These are phyloP conservation scores for Lichina pygmaea DNA, from an alignment of 495 filamentous ascomycete genomes.

Conservation along the genomic window DNA sequence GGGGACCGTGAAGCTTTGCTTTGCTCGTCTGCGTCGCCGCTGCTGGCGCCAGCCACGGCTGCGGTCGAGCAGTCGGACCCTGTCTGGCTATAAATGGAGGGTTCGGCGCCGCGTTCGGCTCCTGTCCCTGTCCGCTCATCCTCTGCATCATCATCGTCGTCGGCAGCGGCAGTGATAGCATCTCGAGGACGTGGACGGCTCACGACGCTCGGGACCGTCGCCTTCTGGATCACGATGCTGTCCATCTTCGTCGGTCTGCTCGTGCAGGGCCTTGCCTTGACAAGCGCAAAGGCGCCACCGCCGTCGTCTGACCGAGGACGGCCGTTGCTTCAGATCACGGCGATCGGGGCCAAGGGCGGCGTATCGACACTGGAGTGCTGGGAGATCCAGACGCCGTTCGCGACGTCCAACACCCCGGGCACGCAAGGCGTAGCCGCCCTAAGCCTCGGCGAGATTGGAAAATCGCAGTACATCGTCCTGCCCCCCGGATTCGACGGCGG, in stretches of 20 bases:
- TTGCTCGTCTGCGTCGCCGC: too few species aligned
- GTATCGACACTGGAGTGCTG: constrained; percentile 27
- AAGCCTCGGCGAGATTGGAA: constrained; percentile 12
- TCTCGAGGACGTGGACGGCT: too few species aligned
- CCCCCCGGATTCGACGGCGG: constrained; percentile 22
- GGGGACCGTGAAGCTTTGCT: too few species aligned
- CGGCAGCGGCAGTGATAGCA: too few species aligned
- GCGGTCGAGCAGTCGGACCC: too few species aligned
- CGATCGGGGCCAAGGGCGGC: constrained; percentile 7
- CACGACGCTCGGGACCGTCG: neutral
- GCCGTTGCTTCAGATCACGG: constrained; percentile 9
- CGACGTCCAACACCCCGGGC: constrained; percentile 14
- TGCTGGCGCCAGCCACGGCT: too few species aligned
- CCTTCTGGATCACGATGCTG: neutral
- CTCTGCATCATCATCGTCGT: too few species aligned
- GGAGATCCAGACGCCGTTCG: constrained; percentile 18
- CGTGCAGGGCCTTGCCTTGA: neutral
- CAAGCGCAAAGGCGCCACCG: neutral
- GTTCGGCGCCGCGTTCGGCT: too few species aligned
- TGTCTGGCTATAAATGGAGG: too few species aligned
- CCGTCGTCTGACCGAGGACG: too few species aligned
- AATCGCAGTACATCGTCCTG: constrained; percentile 16
- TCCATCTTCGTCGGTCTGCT: neutral
- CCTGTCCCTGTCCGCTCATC: too few species aligned
- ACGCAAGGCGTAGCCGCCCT: constrained; percentile 13